Evolutionary conservation across 495 filamentous ascomycete genomes (phyloP).

Genomic region (Penicillium lividum): DNA sequence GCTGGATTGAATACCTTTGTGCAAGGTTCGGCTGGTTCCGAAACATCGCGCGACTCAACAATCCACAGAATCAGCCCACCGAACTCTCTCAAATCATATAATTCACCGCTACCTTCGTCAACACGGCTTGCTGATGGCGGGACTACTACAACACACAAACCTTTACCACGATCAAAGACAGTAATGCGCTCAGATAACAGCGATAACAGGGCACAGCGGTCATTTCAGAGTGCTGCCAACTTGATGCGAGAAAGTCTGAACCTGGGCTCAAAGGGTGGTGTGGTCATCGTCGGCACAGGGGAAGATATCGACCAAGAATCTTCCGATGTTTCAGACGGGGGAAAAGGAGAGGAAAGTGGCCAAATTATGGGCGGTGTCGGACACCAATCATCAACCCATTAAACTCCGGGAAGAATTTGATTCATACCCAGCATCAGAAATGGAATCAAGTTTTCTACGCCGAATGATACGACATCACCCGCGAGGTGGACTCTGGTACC

Average conservation of each 20-base stretch:
- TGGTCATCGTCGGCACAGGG: slow-evolving; percentile 37
- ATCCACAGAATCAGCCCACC: neutral
- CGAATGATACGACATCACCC: slow-evolving; percentile 17
- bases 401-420: neutral
- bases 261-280: slow-evolving; percentile 40
- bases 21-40: slow-evolving; percentile 34
- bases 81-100: neutral
- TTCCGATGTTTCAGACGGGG: neutral
- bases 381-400: neutral
- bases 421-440: slow-evolving; percentile 2
- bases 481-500: slow-evolving; percentile 21
- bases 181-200: neutral
- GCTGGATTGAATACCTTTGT: slow-evolving; percentile 56
- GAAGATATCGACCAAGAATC: slow-evolving; percentile 1
- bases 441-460: slow-evolving; percentile 17
- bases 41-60: neutral
- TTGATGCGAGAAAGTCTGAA: slow-evolving; percentile 46
- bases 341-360: slow-evolving; percentile 8
- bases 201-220: slow-evolving; percentile 13
- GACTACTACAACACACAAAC: neutral
- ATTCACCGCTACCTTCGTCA: neutral
- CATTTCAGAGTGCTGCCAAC: slow-evolving; percentile 45
- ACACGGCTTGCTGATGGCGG: neutral
- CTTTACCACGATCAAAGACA: neutral
- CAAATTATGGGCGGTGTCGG: slow-evolving; percentile 12